phyloP scores from a whole-genome alignment of 495 filamentous ascomycete genomes.

The Sordaria brevicollis region DNA sequence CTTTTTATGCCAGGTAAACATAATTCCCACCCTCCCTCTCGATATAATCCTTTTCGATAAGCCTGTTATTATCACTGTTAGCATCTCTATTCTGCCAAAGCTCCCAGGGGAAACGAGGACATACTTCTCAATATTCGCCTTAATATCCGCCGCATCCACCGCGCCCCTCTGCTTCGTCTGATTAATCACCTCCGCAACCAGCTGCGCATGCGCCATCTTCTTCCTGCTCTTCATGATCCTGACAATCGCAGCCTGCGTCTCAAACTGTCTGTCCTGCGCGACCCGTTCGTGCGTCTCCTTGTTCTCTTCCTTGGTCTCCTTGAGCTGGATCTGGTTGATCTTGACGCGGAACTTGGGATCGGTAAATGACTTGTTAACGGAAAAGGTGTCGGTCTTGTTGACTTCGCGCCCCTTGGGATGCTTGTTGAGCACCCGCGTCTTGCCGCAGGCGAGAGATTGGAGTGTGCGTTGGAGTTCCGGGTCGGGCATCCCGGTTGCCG shows the following conservation, averaged over 20 bases:
- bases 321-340: constrained; percentile 96
- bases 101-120: constrained; percentile 16
- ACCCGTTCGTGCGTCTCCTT: constrained; percentile 86
- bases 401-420: constrained; percentile 78
- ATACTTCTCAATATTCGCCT: constrained; percentile 91
- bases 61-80: constrained; percentile 31
- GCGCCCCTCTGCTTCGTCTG: constrained; percentile 77
- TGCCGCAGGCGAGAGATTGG: constrained; percentile 87
- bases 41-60: constrained; percentile 96
- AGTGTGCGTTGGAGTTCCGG: constrained; percentile 77
- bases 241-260: constrained; percentile 95
- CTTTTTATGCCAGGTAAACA: constrained; percentile 61
- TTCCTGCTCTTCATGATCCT: constrained; percentile 95
- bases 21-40: constrained; percentile 76
- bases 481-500: constrained; percentile 54
- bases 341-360: constrained; percentile 87
- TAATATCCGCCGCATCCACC: constrained; percentile 77
- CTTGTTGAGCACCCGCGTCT: constrained; percentile 77
- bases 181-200: constrained; percentile 80
- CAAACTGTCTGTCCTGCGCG: constrained; percentile 79
- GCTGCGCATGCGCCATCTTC: constrained; percentile 67
- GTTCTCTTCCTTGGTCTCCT: constrained; percentile 83
- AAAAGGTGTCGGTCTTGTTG: constrained; percentile 64
- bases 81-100: background rate
- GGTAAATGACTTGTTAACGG: constrained; percentile 62